Evolutionary conservation across 371 early-diverging fungal genomes (phyloP), one percentile per base, ranked within the genome.

Genomic region (Ordospora colligata): DNA sequence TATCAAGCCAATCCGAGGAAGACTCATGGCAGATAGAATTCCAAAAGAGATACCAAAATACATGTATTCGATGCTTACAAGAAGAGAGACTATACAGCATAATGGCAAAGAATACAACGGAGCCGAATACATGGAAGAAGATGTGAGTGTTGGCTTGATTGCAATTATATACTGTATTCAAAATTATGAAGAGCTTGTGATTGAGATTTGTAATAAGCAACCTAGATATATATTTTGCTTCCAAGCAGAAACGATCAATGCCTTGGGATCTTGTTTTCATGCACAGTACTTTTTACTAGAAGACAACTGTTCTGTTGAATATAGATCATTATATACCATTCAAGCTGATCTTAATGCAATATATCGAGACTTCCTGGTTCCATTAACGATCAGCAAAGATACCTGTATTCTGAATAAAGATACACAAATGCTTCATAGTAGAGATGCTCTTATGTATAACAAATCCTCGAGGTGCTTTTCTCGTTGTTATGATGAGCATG

Each of bases 21-120:
- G 46, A 47, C 46, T 82, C 12, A 11, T 58, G 5, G 25, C 64
- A 4, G 80, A 82, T 19, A 76, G 71, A 52, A 23, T 82, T 40
- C 72, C 73, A n/a, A 68, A 72, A 62, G 32, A 51, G 23, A 47
- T 82, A 10, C 80, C 82, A 32, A 74, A 72, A 68, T 10, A 53
- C 11, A 12, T 70, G 11, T 74, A 70, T 32, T 75, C 71, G 43
- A 37, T 37, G 5, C 50, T 82, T 23, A 62, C 23, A 40, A 64
- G 11, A 14, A 50, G 69, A 17, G 50, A 68, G 32, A 54, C 17
- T 6, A 23, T 79, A 19, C 22, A 27, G 2, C 6, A 62, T 17
- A 44, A 81, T 23, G 73, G 66, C 25, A 37, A 32, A 51, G 64
- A 14, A 47, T 74, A 70, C 71, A 14, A 75, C 40, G 75, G 75